A percentile compares a stretch with the other conserved stretches of the same genome.
Evolutionary conservation across 225 moss, liverwort and hornwort species (phyloP).

Genomic region (Pseudisothecium myosuroides): DNA sequence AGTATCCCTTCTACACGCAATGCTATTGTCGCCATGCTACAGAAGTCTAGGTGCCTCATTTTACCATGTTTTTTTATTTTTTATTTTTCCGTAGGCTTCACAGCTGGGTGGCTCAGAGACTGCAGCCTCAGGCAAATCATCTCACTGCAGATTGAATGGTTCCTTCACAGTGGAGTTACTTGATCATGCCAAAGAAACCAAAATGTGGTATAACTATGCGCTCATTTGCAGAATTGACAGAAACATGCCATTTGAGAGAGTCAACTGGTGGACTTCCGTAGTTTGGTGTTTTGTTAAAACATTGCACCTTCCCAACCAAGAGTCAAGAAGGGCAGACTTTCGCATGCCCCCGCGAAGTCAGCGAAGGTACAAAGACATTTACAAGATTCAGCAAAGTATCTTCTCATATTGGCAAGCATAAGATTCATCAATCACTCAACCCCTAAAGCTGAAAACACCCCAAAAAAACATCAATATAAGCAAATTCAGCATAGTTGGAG

Average conservation of each 20-base stretch:
- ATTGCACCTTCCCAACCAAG: background rate
- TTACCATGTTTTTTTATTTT: background rate
- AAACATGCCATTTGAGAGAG: background rate
- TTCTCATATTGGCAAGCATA: background rate
- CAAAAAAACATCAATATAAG: accelerated
- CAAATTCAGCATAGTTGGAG: background rate
- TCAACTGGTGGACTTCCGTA: background rate
- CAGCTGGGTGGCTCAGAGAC: background rate
- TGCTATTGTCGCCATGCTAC: background rate
- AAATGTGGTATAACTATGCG: too few species aligned
- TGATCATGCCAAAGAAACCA: background rate
- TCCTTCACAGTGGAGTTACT: background rate
- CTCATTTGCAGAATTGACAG: background rate
- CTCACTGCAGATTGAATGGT: background rate
- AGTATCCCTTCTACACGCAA: background rate
- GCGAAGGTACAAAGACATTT: too few species aligned
- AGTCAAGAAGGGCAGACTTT: background rate
- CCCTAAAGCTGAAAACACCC: background rate
- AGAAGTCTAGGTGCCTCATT: background rate
- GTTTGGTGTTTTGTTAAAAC: background rate
- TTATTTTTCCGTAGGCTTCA: background rate
- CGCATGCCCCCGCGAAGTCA: background rate
- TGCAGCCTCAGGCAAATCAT: background rate
- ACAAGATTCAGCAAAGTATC: background rate
- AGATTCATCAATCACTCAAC: background rate